These are phyloP conservation scores for Multifurca ochricompacta DNA, from an alignment of 768 basidiomycete species.

Conservation along the genomic window DNA sequence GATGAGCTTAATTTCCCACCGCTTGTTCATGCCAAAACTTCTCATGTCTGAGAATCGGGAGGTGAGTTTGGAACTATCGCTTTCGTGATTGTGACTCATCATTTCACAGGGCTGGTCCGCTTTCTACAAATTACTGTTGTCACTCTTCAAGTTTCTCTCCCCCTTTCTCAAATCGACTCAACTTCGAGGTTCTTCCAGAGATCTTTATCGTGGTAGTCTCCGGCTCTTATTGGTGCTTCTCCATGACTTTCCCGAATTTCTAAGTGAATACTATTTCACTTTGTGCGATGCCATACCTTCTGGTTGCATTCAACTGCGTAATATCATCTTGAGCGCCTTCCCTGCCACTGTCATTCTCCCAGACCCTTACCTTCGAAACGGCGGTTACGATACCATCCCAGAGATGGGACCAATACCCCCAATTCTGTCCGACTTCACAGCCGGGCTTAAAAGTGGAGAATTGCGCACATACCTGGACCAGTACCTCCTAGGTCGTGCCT, in stretches of 20 bases:
- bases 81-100: not conserved
- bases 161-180: constrained; percentile 84
- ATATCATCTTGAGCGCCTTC: constrained; percentile 94
- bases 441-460: constrained; percentile 72
- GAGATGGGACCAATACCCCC: constrained; percentile 92
- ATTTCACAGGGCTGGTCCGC: constrained; percentile 76
- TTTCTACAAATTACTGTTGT: constrained; percentile 90
- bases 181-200: constrained; percentile 70
- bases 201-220: constrained; percentile 85
- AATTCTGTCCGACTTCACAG: constrained; percentile 85
- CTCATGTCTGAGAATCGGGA: constrained; percentile 83
- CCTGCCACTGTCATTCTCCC: constrained; percentile 75
- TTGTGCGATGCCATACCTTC: constrained; percentile 90
- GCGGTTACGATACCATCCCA: constrained; percentile 66
- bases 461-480: constrained; percentile 76
- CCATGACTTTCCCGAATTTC: constrained; percentile 98
- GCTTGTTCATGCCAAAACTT: constrained; percentile 95
- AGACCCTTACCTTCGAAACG: constrained; percentile 73
- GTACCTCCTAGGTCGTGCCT: constrained; percentile 71
- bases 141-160: constrained; percentile 89
- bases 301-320: constrained; percentile 91
- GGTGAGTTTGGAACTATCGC: constrained; percentile 32
- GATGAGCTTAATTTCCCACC: constrained; percentile 93
- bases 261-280: constrained; percentile 94
- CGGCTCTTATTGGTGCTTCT: constrained; percentile 90